Evolutionary conservation across 2,329 filamentous ascomycete genomes (phyloP), one percentile per base, ranked within the genome.

Genomic region (Rhynchosporium agropyri): DNA sequence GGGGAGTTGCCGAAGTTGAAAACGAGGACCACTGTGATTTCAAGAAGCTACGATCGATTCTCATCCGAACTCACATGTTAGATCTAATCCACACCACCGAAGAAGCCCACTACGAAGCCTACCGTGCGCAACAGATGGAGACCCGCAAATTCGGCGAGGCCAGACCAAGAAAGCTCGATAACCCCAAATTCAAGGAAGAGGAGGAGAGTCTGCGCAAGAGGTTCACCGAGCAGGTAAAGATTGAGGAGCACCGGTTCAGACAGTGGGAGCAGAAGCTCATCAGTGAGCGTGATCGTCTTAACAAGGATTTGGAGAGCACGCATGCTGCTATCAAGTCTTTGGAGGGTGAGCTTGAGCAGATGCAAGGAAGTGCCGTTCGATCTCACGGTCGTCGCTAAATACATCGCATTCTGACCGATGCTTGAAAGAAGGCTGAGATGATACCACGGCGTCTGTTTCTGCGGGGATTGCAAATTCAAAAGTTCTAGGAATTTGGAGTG

Each of bases 261-360:
- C 90, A 96, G 81, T 99, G 95, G 95, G 95, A 99, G 83, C 95
- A 99, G 87, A 98, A 98, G 87, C 91, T 99, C 78, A 99, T 99
- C 75, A 89, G 91, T 68, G 95, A 99, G 86, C 90, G 95, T 79
- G 96, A 99, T 79, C 92, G 95, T 73, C 88, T 99, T 81, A 99
- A 99, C 88, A 99, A 99, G 88, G 95, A 99, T 76, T 87, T 99
- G 78, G 95, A 99, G 83, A 90, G 91, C 79, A 98, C 94, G 71
- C 96, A 99, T 75, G 94, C 95, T 74, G 89, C 83, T 77, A 96
- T 95, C 84, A 95, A 95, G 85, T 86, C 90, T 77, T 84, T 96
- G 72, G 95, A 99, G 81, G 83, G 85, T 71, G 95, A 99, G 76
- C 89, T 99, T 75, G 95, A 99, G 80, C 81, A 86, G 71, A 91